Evolutionary conservation across 1,139 yeast species (phyloP).

Genomic region (Saccharomycopsis hybrid): DNA sequence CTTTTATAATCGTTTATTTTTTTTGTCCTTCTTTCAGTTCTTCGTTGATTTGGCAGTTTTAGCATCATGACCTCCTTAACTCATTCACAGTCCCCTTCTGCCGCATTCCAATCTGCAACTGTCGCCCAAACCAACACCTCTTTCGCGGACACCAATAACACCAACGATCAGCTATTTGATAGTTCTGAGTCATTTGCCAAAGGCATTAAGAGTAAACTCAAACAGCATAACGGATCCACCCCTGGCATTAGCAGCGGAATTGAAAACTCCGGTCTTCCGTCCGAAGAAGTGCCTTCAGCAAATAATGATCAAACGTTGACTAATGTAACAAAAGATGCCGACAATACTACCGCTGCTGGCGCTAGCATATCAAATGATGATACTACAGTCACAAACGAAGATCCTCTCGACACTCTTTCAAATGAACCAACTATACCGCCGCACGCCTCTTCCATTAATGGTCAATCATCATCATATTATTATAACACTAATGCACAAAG

Average conservation of each 20-base stretch:
- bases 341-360: neutral
- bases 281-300: too few species aligned
- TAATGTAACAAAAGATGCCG: neutral
- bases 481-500: neutral
- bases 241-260: neutral
- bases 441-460: too few species aligned
- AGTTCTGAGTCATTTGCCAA: constrained; percentile 13
- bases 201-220: constrained; percentile 13
- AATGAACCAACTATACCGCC: too few species aligned
- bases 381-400: neutral
- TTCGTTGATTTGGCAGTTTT: neutral
- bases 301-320: neutral
- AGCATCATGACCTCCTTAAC: neutral
- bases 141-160: neutral
- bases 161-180: constrained; percentile 11
- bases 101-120: neutral
- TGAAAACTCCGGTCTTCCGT: neutral
- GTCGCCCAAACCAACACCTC: neutral
- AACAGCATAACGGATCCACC: neutral
- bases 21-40: too few species aligned
- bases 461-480: too few species aligned
- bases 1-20: too few species aligned
- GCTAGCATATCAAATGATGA: neutral
- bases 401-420: too few species aligned
- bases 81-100: neutral